Conservation (phyloP, 345 rosid species). For the Theobroma cacao region DNA sequence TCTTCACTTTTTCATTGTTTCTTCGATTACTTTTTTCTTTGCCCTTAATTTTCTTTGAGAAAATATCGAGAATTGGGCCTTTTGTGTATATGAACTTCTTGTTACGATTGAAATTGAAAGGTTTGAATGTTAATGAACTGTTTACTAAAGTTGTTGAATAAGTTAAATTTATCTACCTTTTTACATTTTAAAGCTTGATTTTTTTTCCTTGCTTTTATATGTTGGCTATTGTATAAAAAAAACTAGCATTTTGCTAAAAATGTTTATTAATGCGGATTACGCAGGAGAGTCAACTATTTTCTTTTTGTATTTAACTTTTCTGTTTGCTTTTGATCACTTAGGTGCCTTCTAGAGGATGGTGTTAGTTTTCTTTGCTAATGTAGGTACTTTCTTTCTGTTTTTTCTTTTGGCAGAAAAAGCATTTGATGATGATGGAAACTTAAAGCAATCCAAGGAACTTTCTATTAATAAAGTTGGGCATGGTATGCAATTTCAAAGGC, state of each 20-base stretch:
- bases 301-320: background rate
- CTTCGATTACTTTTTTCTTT: background rate
- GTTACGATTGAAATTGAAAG: background rate
- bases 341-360: background rate
- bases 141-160: background rate
- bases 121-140: background rate
- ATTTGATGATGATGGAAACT: slow-evolving; percentile 68
- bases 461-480: slow-evolving; percentile 98
- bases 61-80: background rate
- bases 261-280: background rate
- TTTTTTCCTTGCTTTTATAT: background rate
- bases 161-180: background rate
- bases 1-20: background rate
- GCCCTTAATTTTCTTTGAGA: background rate
- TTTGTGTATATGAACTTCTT: background rate
- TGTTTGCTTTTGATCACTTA: background rate
- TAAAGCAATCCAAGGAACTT: slow-evolving; percentile 78
- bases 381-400: background rate
- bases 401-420: slow-evolving; percentile 66
- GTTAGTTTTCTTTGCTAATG: background rate
- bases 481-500: slow-evolving; percentile 40
- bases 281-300: background rate
- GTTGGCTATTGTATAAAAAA: background rate
- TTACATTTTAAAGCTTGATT: background rate
- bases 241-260: background rate